Evolutionary conservation across 768 basidiomycete genomes (phyloP), one percentile per base, ranked within the genome.

Genomic region (Russula brevipes): DNA sequence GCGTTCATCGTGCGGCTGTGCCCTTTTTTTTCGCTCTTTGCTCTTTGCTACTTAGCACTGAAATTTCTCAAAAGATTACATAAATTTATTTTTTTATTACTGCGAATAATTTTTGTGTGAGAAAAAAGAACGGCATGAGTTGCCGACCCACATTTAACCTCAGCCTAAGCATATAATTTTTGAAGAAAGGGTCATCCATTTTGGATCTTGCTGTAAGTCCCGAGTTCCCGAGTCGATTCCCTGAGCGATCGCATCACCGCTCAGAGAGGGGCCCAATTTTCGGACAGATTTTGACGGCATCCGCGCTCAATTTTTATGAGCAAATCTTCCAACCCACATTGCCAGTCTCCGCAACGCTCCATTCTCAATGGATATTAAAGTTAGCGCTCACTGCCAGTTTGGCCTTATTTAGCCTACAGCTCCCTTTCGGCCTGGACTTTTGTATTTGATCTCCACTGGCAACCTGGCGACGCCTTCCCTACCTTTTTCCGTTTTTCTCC

Each of bases 331-430:
- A n/a, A 52, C 14, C n/a, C 24, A 24, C 24, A 24, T 39, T 47
- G 12, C 5, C 52, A 16, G 19, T 39, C 52, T 39, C 10, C 17
- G 38, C 12, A n/a, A 42, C 44, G 16, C 44, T 19, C 24, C 6
- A 33, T 6, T 6, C 4, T 4, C 16, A 17, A 55, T 24, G 14
- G 35, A 35, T 36, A 16, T 2, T 44, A 5, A 17, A 10, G 30
- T 49, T 38, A 24, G 31, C 47, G 38, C 47, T 33, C 38, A 38
- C 12, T 2, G 35, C 17, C 9, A 44, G 38, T 60, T 53, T 60
- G 51, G 33, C 50, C 51, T 54, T 60, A 60, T 60, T 60, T 53
- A 46, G 41, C n/a, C 24, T 9, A 19, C 38, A 39, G 38, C 17
- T n/a, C 35, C 6, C 47, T 10, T 49, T 49, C 6, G 24, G 51